Conservation (phyloP, 2,329 filamentous ascomycete genomes). For the Cryphonectria carpinicola region DNA sequence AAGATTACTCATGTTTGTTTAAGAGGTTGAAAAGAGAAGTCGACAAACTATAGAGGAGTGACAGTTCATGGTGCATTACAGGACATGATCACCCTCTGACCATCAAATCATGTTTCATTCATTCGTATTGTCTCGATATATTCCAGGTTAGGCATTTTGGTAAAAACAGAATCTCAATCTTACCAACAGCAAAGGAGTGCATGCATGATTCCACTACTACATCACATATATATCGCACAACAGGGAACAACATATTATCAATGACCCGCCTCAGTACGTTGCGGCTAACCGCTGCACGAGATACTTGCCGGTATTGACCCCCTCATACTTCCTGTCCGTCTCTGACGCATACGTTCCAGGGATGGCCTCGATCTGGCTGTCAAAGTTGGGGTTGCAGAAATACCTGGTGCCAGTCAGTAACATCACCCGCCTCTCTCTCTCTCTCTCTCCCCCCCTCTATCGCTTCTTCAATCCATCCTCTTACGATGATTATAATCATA, state of each 20-base stretch:
- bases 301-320: constrained; percentile 80
- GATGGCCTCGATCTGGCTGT: constrained; percentile 76
- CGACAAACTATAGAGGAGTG: neutral
- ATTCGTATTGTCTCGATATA: neutral
- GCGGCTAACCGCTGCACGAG: constrained; percentile 76
- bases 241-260: neutral
- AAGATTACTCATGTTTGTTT: neutral
- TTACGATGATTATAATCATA: too few relatives aligned
- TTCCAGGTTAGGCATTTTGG: neutral
- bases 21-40: neutral
- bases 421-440: neutral
- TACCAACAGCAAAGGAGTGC: neutral
- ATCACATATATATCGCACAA: neutral
- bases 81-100: neutral
- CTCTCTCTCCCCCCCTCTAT: neutral
- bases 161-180: neutral
- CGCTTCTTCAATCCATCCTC: neutral
- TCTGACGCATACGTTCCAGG: constrained; percentile 72
- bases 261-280: constrained; percentile 58
- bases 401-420: constrained; percentile 53
- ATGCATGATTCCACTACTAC: neutral
- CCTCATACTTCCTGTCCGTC: constrained; percentile 76
- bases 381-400: constrained; percentile 86
- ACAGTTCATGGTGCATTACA: neutral
- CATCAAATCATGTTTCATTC: neutral